Base-by-base conservation (phyloP, 1,139 yeast species). In the Saccharomyces pastorianus region DNA sequence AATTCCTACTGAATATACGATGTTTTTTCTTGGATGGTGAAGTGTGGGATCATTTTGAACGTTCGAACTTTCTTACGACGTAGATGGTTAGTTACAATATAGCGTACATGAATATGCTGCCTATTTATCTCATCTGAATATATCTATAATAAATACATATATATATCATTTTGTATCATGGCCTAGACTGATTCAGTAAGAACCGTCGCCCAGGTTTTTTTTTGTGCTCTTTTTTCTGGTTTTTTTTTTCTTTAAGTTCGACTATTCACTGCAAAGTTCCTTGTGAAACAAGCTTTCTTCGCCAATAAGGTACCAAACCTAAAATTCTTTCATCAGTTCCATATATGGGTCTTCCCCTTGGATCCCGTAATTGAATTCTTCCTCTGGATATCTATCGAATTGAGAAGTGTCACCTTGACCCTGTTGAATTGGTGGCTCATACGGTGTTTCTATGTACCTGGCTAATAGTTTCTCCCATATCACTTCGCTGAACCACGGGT, bases 371-470 rank as follows among this genome's bases (percentile, higher is more conserved):
- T 89, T 90, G 57, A 84, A 78, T 61, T 88, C 88, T 64, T 89
- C 98, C 70, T 93, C 99, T 0, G 97, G 96, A 65, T 93, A 93
- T 61, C 90, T 80, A 70, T 93, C 98, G 69, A 89, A 93, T 69
- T 88, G 85, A 11, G 96, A 86, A 2, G 97, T 84, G 69, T 93
- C 99, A 58, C 98, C 98, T 41, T 90, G 96, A 26, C 97, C 97
- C 27, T 93, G 83, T 53, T 91, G 89, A 62, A 93, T 88, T n/a
- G 98, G 98, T 29, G 99, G 99, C 72, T 93, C 98, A 69, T 93
- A 93, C 2, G 99, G 99, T 5, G 98, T 93, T 69, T 93, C 99
- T 57, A 93, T 93, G 65, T 88, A 95, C 68, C 93, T 82, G 53
- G 88, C 79, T 53, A 90, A 76, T 56, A 91, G 79, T 66, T 91